Evolutionary conservation across 139 green algal genomes (phyloP).

Genomic region (Trebouxia sp.): DNA sequence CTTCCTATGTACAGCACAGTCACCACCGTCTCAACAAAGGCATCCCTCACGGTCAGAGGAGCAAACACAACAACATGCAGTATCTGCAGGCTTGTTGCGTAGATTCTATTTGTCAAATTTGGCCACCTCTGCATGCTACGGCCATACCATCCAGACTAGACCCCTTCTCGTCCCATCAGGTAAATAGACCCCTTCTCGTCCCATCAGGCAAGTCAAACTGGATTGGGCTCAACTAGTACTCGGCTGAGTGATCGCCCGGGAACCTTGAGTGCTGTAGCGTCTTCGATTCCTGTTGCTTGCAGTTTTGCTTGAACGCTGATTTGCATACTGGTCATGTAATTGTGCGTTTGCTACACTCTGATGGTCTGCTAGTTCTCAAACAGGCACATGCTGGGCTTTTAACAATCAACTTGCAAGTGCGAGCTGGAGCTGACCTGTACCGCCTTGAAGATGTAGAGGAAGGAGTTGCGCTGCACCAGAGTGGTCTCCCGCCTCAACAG

Average conservation of each 20-base stretch:
- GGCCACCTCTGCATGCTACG: no score
- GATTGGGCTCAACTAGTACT: conserved; percentile 11
- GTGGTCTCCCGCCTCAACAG: conserved; percentile 45
- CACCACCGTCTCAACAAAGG: no score
- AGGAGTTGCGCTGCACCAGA: conserved; percentile 57
- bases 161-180: no score
- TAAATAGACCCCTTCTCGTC: conserved; percentile 1
- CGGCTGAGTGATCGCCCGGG: conserved; percentile 3
- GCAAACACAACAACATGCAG: no score
- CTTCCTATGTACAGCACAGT: no score
- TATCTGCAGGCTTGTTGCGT: no score
- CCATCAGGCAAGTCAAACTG: not conserved
- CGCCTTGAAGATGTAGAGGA: conserved; percentile 51
- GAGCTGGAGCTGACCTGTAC: conserved; percentile 36
- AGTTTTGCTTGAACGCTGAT: not conserved
- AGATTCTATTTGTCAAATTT: no score
- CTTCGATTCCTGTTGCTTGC: not conserved
- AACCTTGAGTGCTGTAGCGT: conserved; percentile 10
- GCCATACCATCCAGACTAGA: no score
- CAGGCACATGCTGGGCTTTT: not conserved
- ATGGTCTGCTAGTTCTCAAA: not conserved
- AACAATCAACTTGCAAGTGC: not conserved
- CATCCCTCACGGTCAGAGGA: no score
- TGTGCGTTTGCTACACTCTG: not conserved
- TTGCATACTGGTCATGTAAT: not conserved